These are phyloP conservation scores for Trypanosoma brucei DNA, from an alignment of 208 protist genomes.

Conservation along the genomic window DNA sequence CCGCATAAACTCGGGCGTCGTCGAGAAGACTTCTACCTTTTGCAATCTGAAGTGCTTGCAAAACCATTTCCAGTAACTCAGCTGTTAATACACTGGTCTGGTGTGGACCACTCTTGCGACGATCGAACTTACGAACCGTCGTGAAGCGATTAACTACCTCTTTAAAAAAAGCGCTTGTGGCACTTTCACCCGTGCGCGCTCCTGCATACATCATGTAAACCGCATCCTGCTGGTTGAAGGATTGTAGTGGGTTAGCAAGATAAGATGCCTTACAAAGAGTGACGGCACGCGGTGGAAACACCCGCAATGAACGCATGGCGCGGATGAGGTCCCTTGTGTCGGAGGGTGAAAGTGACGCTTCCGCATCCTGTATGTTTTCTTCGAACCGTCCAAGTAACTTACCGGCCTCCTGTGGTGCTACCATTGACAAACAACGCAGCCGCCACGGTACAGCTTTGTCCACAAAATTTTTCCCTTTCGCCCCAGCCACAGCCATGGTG, in stretches of 20 bases:
- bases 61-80: conserved; percentile 10
- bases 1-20: conserved; percentile 16
- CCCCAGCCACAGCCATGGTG: neutral
- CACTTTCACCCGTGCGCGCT: conserved; percentile 14
- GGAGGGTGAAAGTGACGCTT: conserved; percentile 2
- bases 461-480: neutral
- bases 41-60: conserved; percentile 11
- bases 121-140: conserved; percentile 19
- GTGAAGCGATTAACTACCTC: conserved; percentile 18
- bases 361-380: conserved; percentile 6
- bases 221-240: conserved; percentile 19
- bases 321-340: conserved; percentile 16
- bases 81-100: conserved; percentile 4
- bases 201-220: conserved; percentile 18
- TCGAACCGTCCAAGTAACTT: conserved; percentile 7
- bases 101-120: conserved; percentile 4
- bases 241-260: conserved; percentile 2
- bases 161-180: conserved; percentile 12
- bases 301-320: conserved; percentile 11
- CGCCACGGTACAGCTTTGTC: conserved; percentile 6
- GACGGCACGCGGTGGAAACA: conserved; percentile 18
- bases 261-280: conserved; percentile 18
- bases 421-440: conserved; percentile 16
- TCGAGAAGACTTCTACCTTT: conserved; percentile 8
- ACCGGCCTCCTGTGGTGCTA: conserved; percentile 13